Evolutionary conservation across 2,329 filamentous ascomycete genomes (phyloP).

Genomic region (Curvularia verruculosa): DNA sequence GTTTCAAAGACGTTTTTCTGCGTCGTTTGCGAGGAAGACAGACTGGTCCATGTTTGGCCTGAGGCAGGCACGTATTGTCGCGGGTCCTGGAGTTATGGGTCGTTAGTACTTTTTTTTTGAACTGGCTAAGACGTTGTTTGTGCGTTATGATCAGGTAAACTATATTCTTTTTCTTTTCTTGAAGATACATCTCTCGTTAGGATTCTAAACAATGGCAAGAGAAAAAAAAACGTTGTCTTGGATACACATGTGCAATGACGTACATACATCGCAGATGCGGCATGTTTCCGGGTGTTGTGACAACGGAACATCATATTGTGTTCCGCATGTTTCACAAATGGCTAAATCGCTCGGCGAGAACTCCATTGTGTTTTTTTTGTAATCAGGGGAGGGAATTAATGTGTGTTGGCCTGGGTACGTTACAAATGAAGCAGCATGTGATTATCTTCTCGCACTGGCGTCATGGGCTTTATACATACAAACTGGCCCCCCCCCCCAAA

Average conservation of each 20-base stretch:
- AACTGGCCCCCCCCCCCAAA: no score
- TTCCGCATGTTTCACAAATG: conserved; percentile 72
- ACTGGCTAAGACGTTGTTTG: no score
- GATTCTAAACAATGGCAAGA: no score
- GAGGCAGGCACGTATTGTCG: conserved; percentile 70
- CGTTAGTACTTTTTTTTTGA: conserved; percentile 17
- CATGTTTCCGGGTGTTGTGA: conserved; percentile 60
- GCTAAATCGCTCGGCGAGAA: conserved; percentile 53
- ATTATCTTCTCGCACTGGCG: background rate
- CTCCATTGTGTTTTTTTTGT: conserved; percentile 26
- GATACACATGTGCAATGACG: conserved; percentile 37
- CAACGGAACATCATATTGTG: conserved; percentile 66
- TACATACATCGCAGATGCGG: conserved; percentile 78
- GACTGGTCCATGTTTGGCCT: conserved; percentile 70
- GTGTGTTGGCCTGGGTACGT: no score
- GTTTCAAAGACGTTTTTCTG: conserved; percentile 63
- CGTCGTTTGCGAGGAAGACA: conserved; percentile 52
- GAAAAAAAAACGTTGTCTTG: background rate
- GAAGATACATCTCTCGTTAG: no score
- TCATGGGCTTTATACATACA: conserved; percentile 2
- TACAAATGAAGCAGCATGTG: no score
- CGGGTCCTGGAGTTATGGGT: conserved; percentile 57
- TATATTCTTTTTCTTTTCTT: no score
- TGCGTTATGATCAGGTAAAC: no score
- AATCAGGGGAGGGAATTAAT: no score